Evolutionary conservation across 768 basidiomycete genomes (phyloP), one percentile per base, ranked within the genome.

Genomic region (Kwoniella sp.): DNA sequence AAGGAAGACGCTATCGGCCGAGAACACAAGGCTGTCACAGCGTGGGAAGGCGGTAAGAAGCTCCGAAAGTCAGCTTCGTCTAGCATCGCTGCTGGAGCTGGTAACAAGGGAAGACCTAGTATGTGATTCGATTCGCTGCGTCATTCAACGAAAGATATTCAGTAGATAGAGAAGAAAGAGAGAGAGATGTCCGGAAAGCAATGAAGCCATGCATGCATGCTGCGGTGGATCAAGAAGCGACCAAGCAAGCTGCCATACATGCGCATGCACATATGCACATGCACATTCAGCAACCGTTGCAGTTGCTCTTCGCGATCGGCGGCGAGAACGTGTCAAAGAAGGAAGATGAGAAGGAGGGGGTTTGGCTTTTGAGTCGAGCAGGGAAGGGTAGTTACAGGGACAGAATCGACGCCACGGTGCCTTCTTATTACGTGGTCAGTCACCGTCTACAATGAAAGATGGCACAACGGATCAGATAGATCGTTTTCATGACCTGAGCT

Each of bases 1-100:
- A 92, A 92, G 74, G 92, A 96, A 55, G 96, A 98, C 79, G 80
- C 86, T 17, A 84, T 99, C 1, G 94, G 93, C 27, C 86, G 96
- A 64, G 92, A 97, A 71, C 86, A 89, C 57, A 92, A 91, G 83
- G 87, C 83, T 58, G 95, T 91, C 2, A 90, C 89, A 60, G 88
- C 88, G 25, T 99, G 97, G 72, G 83, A 83, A 26, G 84, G 85
- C 51, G 95, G 95, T 19, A 95, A 92, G 85, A 92, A 91, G 83
- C 85, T 90, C 76, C 96, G 90, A 82, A 87, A 70, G 66, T 63
- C 66, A 12, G 71, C 67, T 58, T 60, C 65, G n/a, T 64, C 68
- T 2, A 63, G 13, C 29, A 21, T 17, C 12, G 53, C 33, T 50
- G 64, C 51, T n/a, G 27, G 52, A 17, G 58, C 29, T 22, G 44